These are phyloP conservation scores for Collybiopsis luxurians DNA, from an alignment of 768 basidiomycete species.

Conservation along the genomic window DNA sequence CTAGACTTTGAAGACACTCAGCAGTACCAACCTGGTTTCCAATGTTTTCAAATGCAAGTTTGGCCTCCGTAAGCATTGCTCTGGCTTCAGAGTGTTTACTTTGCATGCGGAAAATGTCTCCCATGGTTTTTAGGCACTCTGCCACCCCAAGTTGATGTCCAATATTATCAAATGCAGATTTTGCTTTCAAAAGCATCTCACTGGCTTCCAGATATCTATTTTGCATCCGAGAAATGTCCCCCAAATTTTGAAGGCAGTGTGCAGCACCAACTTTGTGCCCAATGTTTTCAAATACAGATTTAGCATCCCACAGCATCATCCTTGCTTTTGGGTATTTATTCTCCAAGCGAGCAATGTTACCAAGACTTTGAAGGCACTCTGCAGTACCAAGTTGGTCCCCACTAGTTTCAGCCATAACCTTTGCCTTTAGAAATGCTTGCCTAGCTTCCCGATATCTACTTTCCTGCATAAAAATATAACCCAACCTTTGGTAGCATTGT, in stretches of 20 bases:
- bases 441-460: background rate
- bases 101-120: background rate
- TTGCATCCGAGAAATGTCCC: constrained; percentile 1
- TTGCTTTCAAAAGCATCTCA: constrained; percentile 2
- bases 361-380: background rate
- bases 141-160: background rate
- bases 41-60: background rate
- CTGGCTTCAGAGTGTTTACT: background rate
- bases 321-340: background rate
- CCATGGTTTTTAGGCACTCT: background rate
- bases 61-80: background rate
- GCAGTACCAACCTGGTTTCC: constrained; percentile 1
- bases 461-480: background rate
- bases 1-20: constrained; percentile 7
- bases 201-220: constrained; percentile 1
- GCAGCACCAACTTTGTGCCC: constrained; percentile 1
- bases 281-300: background rate
- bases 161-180: background rate
- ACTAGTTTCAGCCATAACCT: background rate
- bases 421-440: background rate
- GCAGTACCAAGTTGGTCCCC: background rate
- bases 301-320: background rate
- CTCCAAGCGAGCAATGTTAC: background rate
- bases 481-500: too few species aligned
- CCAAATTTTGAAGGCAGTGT: constrained; percentile 5